These are phyloP conservation scores for Populus deltoides DNA, from an alignment of 345 rosid species.

Conservation along the genomic window DNA sequence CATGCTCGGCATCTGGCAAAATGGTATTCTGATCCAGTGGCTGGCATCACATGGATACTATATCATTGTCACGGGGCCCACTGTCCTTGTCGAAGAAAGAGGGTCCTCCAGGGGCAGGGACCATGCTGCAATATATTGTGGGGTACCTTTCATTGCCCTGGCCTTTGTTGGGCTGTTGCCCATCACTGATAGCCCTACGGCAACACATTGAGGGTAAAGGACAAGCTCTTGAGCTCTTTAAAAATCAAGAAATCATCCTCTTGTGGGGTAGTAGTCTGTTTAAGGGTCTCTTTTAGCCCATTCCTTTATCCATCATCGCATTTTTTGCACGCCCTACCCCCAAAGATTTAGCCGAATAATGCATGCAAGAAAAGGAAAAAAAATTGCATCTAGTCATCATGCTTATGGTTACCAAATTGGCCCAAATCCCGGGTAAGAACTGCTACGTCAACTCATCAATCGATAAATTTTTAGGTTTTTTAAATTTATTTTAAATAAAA, in stretches of 20 bases:
- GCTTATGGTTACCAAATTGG: too few species aligned
- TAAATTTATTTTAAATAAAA: too few species aligned
- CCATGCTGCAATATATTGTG: background rate
- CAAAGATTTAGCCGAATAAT: too few species aligned
- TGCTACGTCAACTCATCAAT: too few species aligned
- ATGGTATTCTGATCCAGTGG: slow-evolving; percentile 7
- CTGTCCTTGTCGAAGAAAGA: background rate
- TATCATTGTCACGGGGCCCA: background rate
- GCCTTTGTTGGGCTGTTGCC: background rate
- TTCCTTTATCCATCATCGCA: background rate
- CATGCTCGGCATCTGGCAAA: background rate
- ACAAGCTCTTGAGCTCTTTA: background rate
- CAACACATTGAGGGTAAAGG: background rate
- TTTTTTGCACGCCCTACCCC: background rate
- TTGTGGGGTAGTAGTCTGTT: background rate
- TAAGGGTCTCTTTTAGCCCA: background rate
- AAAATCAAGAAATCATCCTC: background rate
- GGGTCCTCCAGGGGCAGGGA: background rate
- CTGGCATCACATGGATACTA: slow-evolving; percentile 4
- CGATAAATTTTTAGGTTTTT: too few species aligned
- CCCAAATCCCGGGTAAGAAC: too few species aligned
- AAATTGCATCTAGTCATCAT: too few species aligned
- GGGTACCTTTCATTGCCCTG: background rate
- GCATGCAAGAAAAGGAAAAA: too few species aligned
- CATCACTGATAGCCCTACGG: background rate